phyloP scores from a whole-genome alignment of 1,284 basidiomycete genomes.

The Serendipita sp. region DNA sequence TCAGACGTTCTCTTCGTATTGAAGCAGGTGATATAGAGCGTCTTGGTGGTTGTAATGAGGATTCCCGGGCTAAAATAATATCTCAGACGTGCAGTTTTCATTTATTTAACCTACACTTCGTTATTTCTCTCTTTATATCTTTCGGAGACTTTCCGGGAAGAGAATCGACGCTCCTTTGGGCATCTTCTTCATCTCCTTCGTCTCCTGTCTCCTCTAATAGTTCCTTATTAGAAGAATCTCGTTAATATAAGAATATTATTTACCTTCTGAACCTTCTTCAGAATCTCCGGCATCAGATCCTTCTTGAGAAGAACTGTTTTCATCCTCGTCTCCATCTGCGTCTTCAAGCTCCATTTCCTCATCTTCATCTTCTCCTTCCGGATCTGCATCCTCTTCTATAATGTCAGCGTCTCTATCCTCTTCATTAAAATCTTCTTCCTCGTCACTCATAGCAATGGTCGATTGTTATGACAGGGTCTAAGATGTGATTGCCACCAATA shows the following conservation, averaged over 20 bases:
- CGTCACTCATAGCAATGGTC: conserved; percentile 7
- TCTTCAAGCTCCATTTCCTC: conserved; percentile 32
- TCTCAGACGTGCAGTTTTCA: not conserved
- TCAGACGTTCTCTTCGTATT: conserved; percentile 26
- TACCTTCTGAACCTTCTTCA: conserved; percentile 12
- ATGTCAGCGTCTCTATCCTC: conserved; percentile 41
- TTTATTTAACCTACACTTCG: conserved; percentile 7
- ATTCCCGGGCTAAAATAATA: not conserved
- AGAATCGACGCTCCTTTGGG: conserved; percentile 9
- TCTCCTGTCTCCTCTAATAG: conserved; percentile 13
- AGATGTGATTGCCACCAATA: too few species aligned
- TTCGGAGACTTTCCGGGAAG: conserved; percentile 12
- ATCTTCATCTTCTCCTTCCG: conserved; percentile 32
- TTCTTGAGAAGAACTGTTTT: conserved; percentile 18
- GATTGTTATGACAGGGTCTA: too few species aligned
- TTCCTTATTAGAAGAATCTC: conserved; percentile 4
- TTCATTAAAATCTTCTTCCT: conserved; percentile 29
- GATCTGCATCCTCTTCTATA: conserved; percentile 27
- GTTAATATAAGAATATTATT: conserved; percentile 11
- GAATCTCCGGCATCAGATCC: conserved; percentile 14
- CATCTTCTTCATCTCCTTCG: conserved; percentile 13
- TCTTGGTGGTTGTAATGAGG: conserved; percentile 9
- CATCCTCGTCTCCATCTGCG: conserved; percentile 17
- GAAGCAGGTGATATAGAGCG: conserved; percentile 52
- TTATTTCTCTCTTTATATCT: conserved; percentile 8